Conservation (phyloP, 2,329 filamentous ascomycete genomes). For the Alternaria triticina region DNA sequence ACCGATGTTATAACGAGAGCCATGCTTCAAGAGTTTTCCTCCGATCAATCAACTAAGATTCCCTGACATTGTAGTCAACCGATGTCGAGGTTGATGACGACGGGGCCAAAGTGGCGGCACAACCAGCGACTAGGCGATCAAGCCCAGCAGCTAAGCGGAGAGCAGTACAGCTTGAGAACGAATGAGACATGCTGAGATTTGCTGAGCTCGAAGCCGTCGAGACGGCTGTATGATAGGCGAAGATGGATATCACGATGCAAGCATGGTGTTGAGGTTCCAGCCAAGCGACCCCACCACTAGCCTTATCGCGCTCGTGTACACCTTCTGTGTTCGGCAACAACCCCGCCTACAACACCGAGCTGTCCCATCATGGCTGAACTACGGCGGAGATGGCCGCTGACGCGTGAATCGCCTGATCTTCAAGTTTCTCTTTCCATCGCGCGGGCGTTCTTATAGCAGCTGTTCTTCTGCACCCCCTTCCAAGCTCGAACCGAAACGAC, state of each 20-base stretch:
- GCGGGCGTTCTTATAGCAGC: background rate
- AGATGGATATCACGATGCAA: background rate
- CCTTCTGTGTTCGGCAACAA: slow-evolving; percentile 29
- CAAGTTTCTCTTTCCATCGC: background rate
- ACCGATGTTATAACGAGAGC: background rate
- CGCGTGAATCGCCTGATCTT: slow-evolving; percentile 15
- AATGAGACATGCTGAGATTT: background rate
- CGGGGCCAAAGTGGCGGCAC: background rate
- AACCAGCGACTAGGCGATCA: background rate
- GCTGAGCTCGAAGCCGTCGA: background rate
- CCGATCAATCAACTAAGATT: background rate
- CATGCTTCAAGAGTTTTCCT: too few relatives aligned
- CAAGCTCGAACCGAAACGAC: background rate
- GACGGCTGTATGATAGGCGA: background rate
- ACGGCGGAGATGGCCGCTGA: slow-evolving; percentile 28
- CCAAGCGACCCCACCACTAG: slow-evolving; percentile 26
- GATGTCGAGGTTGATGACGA: background rate
- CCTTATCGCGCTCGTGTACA: slow-evolving; percentile 35
- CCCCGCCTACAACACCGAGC: slow-evolving; percentile 20
- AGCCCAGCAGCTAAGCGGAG: background rate
- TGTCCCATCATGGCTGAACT: slow-evolving; percentile 16
- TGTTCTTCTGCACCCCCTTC: background rate
- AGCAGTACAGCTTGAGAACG: fast-evolving
- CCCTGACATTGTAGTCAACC: background rate
- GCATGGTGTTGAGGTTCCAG: slow-evolving; percentile 16